Evolutionary conservation across 2,329 filamentous ascomycete species (phyloP), one percentile per base, ranked within the genome.

Genomic region (Claviceps maximensis): DNA sequence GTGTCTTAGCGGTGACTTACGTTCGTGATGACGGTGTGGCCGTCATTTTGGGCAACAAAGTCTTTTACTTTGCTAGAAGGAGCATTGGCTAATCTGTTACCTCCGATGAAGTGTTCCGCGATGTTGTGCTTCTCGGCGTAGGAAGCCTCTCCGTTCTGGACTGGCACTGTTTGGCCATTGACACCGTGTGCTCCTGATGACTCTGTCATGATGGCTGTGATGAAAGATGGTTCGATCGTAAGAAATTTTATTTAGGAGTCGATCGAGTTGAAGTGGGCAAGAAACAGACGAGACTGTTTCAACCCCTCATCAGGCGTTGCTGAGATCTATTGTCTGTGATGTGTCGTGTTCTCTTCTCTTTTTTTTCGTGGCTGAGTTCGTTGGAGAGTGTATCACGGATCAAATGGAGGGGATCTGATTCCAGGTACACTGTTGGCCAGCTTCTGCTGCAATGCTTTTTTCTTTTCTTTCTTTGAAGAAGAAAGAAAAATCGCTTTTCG

Each of bases 1-100:
- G 4, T 42, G n/a, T n/a, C n/a, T n/a, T n/a, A n/a, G n/a, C n/a
- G 25, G 12, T 10, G 47, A 70, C 89, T 77, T 72, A 97, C 93
- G 69, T 90, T 97, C 65, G 89, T 95, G 67, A 98, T 98, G 69
- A 97, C 91, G 21, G 93, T 97, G 78, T 98, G 93, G 56, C 93
- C 93, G 65, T 90, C 87, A 70, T 95, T 79, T 56, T 79, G 77
- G 51, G 87, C 82, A 48, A 98, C 91, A 73, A 97, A 98, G 71
- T 98, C 91, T 79, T 95, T 97, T 57, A 98, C 88, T 65, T 84
- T 86, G 69, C 90, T 86, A 40, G 89, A 80, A 46, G 86, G 73
- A 50, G 93, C 93, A 67, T 86, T 86, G 58, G 82, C 83, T 58
- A 98, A 73, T 67, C 83, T 81, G 75, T 95, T 96, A 59, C 93